Evolutionary conservation across 176 grass and related monocot genomes (phyloP).

Genomic region (Phoenix roebelenii): DNA sequence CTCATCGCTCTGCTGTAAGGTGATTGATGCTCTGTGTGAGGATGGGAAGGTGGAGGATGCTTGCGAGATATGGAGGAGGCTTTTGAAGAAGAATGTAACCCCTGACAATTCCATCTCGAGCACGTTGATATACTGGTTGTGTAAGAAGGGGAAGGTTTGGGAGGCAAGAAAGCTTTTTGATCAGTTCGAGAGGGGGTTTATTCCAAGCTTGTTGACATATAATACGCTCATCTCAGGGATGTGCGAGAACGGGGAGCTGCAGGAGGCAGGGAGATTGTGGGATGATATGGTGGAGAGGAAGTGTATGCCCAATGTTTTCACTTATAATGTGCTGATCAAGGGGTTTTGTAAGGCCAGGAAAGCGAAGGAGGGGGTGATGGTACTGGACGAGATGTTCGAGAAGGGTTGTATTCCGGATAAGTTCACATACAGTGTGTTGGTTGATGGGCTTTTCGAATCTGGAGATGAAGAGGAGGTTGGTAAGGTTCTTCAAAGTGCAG

Average conservation of each 20-base stretch:
- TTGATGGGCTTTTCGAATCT: background rate
- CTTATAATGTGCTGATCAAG: constrained; percentile 61
- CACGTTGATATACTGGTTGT: constrained; percentile 68
- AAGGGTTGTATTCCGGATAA: constrained; percentile 41
- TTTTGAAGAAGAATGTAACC: constrained; percentile 55
- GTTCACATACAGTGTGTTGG: constrained; percentile 18
- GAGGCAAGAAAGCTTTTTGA: constrained; percentile 57
- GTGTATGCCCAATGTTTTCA: constrained; percentile 50
- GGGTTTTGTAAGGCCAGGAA: constrained; percentile 63
- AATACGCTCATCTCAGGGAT: constrained; percentile 58
- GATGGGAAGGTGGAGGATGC: constrained; percentile 49
- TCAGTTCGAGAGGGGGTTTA: constrained; percentile 42
- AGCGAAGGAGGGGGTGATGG: constrained; percentile 26
- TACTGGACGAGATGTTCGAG: constrained; percentile 57
- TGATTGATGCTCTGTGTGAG: constrained; percentile 55
- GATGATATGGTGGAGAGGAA: constrained; percentile 63
- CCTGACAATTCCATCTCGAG: constrained; percentile 39
- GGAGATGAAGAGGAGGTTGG: too few relatives aligned
- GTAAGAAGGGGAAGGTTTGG: constrained; percentile 49
- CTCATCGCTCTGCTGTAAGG: constrained; percentile 50
- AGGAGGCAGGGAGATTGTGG: constrained; percentile 52
- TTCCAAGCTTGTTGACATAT: constrained; percentile 48
- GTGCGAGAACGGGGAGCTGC: constrained; percentile 61
- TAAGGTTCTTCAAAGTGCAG: too few relatives aligned
- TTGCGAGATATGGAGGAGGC: constrained; percentile 38